Evolutionary conservation across 2,329 filamentous ascomycete genomes (phyloP), one percentile per base, ranked within the genome.

Genomic region (Sodiomyces alkalinus): DNA sequence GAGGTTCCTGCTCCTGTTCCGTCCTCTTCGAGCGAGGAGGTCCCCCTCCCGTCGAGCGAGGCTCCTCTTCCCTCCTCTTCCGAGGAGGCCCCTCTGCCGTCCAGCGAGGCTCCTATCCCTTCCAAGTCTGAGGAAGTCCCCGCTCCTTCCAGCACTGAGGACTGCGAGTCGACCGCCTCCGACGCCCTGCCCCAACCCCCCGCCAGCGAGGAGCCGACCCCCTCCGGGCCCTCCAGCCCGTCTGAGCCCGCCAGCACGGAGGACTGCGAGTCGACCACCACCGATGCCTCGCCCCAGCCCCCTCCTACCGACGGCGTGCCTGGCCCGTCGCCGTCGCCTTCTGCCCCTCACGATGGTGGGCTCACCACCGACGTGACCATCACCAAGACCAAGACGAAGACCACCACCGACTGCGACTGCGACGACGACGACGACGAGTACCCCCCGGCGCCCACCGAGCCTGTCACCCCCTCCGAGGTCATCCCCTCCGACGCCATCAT

Each of bases 401-500:
- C n/a, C n/a, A n/a, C n/a, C n/a, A n/a, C n/a, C 33, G 12, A 33
- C 3, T 45, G 47, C 30, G 48, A 47, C 38, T 36, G 38, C 24
- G 40, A 32, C n/a, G 30, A 41, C 23, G 44, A 43, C 21, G 37
- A 38, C 19, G 25, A 19, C 4, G 51, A 49, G 37, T 56, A 52
- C 39, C 29, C 43, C 14, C 35, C 37, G 8, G 52, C 41, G 34
- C 43, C 55, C 22, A 27, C 42, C 17, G 40, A 36, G 15, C 42
- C 39, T 30, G 45, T 37, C 13, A 48, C 43, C 16, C 41, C 39
- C 27, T 22, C 38, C 22, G 25, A 33, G 5, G 33, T 35, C 22
- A 43, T 53, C 27, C 49, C 49, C 12, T 35, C 41, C 11, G 37
- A 47, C 24, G 52, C 41, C 36, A 22, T 18, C 32, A 44, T 46